phyloP scores from a whole-genome alignment of 139 green algal genomes.

The Picochlorum sp. region DNA sequence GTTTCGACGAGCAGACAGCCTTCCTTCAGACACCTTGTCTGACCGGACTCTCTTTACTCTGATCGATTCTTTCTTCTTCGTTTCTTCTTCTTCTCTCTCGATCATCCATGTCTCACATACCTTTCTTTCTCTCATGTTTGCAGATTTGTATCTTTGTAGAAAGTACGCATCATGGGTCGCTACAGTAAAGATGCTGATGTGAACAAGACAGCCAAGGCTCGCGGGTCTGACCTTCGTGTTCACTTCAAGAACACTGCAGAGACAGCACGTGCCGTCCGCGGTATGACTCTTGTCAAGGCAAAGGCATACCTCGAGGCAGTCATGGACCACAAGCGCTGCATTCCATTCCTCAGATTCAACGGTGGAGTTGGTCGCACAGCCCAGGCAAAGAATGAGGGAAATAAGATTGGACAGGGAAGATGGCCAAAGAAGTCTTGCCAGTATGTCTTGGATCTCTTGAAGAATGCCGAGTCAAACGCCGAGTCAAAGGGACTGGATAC shows the following conservation, averaged over 20 bases:
- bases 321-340: conserved; percentile 81
- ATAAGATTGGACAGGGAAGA: conserved; percentile 77
- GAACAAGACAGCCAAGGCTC: conserved; percentile 36
- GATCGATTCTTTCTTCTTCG: too few species aligned
- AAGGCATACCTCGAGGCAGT: conserved; percentile 96
- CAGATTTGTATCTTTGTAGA: too few species aligned
- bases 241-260: conserved; percentile 99
- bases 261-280: conserved; percentile 71
- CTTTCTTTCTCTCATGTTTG: too few species aligned
- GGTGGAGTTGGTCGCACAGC: conserved; percentile 53
- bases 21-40: too few species aligned
- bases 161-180: conserved; percentile 7
- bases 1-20: too few species aligned
- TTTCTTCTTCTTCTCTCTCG: too few species aligned
- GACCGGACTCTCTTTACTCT: too few species aligned
- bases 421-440: conserved; percentile 94
- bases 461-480: conserved; percentile 97
- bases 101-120: too few species aligned
- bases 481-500: conserved; percentile 96
- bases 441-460: conserved; percentile 94
- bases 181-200: conserved; percentile 9
- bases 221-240: conserved; percentile 81
- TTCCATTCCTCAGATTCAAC: conserved; percentile 94
- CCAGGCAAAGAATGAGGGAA: conserved; percentile 71
- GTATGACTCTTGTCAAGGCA: conserved; percentile 79